Percentiles rank a stretch among this genome's conserved stretches.
These are phyloP conservation scores for Penicillium steckii DNA, from an alignment of 495 filamentous ascomycete genomes.

Conservation along the genomic window DNA sequence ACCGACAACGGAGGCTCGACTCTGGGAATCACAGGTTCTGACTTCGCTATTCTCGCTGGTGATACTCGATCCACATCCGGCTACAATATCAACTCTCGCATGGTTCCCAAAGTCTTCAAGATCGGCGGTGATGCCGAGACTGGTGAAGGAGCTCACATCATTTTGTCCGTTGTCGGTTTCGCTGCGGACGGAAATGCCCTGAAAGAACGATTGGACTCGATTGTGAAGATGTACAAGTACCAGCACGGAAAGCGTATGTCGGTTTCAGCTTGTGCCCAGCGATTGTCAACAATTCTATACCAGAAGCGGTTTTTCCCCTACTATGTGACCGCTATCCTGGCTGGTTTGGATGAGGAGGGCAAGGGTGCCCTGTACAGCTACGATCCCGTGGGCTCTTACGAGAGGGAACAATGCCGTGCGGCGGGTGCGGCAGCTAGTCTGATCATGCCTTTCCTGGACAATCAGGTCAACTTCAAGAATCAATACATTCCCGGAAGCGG, in stretches of 20 bases:
- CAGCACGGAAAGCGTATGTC: constrained; percentile 92
- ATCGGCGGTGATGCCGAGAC: constrained; percentile 87
- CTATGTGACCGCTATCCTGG: constrained; percentile 91
- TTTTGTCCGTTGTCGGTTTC: constrained; percentile 93
- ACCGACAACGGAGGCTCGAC: constrained; percentile 98
- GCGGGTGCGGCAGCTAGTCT: constrained; percentile 92
- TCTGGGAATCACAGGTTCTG: constrained; percentile 87
- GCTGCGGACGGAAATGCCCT: constrained; percentile 89
- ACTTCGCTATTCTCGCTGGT: constrained; percentile 94
- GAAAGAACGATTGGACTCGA: constrained; percentile 82
- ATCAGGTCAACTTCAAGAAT: constrained; percentile 99
- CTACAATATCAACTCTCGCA: constrained; percentile 98
- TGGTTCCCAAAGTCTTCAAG: constrained; percentile 91
- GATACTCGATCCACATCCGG: constrained; percentile 92
- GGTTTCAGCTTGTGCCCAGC: constrained; percentile 89
- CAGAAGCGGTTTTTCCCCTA: constrained; percentile 98
- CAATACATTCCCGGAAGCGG: constrained; percentile 91
- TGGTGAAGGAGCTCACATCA: constrained; percentile 77
- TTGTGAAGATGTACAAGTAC: constrained; percentile 97
- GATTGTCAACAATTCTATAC: constrained; percentile 91
- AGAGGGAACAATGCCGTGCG: constrained; percentile 91
- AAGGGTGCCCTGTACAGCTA: constrained; percentile 94
- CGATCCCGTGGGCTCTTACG: constrained; percentile 95
- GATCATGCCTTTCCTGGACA: constrained; percentile 99
- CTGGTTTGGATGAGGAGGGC: constrained; percentile 91